Evolutionary conservation across 1,284 basidiomycete species (phyloP), one percentile per base, ranked within the genome.

Genomic region (Trametes polyzona): DNA sequence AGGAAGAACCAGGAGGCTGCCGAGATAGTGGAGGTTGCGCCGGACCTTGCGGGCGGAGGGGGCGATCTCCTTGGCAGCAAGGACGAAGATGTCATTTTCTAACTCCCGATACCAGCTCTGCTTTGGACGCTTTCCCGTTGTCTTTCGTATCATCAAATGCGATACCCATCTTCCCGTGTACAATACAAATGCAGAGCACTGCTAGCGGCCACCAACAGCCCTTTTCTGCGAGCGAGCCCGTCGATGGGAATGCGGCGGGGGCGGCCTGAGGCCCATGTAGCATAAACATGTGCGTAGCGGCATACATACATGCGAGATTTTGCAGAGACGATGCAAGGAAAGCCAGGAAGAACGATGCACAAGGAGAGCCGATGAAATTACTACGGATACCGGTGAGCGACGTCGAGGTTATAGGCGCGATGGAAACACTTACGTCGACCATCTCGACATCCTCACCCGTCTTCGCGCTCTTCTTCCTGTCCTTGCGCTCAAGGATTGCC

Each of bases 71-170:
- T 96, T 55, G 87, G 84, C 63, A 89, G 84, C 66, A 96, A 94
- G 73, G 95, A 97, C 69, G 86, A 86, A 60, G 95, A 97, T 73
- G 86, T 97, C 54, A 96, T 96, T 72, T 96, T 95, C 80, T 96
- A 71, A 79, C 2, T n/a, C n/a, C n/a, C n/a, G n/a, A n/a, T n/a
- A n/a, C n/a, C n/a, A n/a, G n/a, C n/a, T 8, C 19, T 19, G 2
- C 27, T 19, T 7, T 6, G 27, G 30, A 54, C 47, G 16, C n/a
- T 37, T 46, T 36, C 26, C 21, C 9, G 5, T 21, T 35, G 29
- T 26, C n/a, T 58, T 54, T 57, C 41, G 55, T 50, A 56, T 50
- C 32, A 55, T 58, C 46, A 42, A 55, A 63, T 63, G 37, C 52
- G 61, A 62, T 65, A 67, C 66, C 61, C 61, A 62, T 59, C 58